Conservation (phyloP, 495 filamentous ascomycete species). For the Clavariopsis aquatica region DNA sequence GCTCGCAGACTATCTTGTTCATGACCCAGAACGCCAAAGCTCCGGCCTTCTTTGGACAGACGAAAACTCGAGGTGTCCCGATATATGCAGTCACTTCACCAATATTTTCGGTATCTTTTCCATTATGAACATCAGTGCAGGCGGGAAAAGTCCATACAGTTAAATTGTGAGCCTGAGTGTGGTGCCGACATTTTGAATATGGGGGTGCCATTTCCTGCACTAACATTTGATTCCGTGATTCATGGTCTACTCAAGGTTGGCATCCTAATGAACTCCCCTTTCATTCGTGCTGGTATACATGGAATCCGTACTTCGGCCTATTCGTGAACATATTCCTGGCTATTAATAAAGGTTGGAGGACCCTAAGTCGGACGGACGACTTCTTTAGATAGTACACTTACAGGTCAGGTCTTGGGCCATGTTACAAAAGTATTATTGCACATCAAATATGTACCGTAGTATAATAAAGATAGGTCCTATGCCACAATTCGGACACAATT, state of each 20-base stretch:
- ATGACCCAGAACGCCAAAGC: slow-evolving; percentile 41
- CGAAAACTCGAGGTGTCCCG: slow-evolving; percentile 39
- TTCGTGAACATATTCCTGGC: slow-evolving; percentile 36
- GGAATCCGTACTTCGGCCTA: slow-evolving; percentile 38
- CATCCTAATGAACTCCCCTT: slow-evolving; percentile 71
- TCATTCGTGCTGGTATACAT: slow-evolving; percentile 53
- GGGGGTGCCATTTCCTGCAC: slow-evolving; percentile 68
- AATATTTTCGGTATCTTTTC: slow-evolving; percentile 50
- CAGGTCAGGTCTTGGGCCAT: too few species aligned
- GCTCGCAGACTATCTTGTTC: slow-evolving; percentile 37
- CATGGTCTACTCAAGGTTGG: slow-evolving; percentile 63
- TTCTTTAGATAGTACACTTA: too few species aligned
- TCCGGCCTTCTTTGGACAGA: slow-evolving; percentile 40
- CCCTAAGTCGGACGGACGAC: slow-evolving; percentile 31
- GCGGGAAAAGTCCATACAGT: slow-evolving; percentile 45
- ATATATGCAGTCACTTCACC: slow-evolving; percentile 68
- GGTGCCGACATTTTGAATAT: slow-evolving; percentile 66
- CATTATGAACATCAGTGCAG: slow-evolving; percentile 25
- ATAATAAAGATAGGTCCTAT: too few species aligned
- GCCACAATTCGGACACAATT: too few species aligned
- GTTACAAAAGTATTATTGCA: too few species aligned
- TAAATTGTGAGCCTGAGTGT: slow-evolving; percentile 71
- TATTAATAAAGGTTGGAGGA: slow-evolving; percentile 40
- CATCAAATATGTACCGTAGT: too few species aligned
- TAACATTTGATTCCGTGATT: slow-evolving; percentile 73